Base-by-base conservation (phyloP, 306 rosid genomes). In the Hippophae gyantsensis region DNA sequence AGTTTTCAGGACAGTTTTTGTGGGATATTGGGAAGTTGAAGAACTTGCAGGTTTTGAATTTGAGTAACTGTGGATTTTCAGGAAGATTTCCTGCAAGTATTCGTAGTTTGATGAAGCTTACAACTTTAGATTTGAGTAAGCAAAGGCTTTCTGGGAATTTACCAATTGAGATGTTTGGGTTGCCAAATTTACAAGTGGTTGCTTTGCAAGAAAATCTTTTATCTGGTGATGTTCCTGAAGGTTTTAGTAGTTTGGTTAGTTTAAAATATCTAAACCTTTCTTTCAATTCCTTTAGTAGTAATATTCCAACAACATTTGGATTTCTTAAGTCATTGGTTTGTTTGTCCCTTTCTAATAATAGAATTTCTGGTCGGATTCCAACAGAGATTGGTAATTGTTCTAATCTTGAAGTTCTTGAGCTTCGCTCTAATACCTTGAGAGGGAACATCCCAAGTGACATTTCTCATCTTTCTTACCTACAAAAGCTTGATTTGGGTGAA, bases 221-320 rank as follows among this genome's bases (percentile, higher is more conserved):
- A 12, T 79, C 78, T 44, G 96, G 96, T 40, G 46, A 63, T 60
- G 81, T 88, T 49, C 88, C 94, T n/a, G 90, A 81, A 68, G 96
- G 96, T 69, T 85, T 88, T 69, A 82, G 96, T 76, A 88, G 94
- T 63, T 60, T 88, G 62, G 82, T 76, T 65, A 64, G 88, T 59
- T 56, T 88, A 8, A 41, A 57, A 32, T 75, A 79, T 74, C 80
- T 88, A n/a, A 88, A 88, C 64, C 84, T 88, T 52, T 75, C 59
- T 7, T 80, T 75, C 57, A 88, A 88, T 77, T 73, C 41, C 6
- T 82, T 85, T 47, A 69, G 68, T 42, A 94, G 94, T 51, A 61
- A 44, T 14, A 73, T 88, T 79, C 96, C 96, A 4, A 5, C 69
- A 42, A 88, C 81, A 10, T 88, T 78, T 26, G 96, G 96, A 38